phyloP scores from a whole-genome alignment of 2,329 filamentous ascomycete species.

The Stachybotrys chartarum region DNA sequence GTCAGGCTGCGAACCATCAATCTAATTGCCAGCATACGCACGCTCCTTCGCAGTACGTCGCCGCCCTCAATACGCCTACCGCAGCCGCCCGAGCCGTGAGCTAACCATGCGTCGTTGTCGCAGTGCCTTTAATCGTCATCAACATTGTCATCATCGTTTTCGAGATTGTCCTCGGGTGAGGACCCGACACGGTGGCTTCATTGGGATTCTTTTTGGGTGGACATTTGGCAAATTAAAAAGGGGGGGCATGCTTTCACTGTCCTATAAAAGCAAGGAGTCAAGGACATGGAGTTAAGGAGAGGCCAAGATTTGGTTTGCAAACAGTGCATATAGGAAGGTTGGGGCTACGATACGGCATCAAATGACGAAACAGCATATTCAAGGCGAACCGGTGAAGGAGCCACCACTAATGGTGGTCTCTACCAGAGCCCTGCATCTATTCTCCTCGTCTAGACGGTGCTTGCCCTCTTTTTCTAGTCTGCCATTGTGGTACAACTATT shows the following conservation, averaged over 20 bases:
- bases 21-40: constrained; percentile 82
- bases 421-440: not conserved
- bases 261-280: not conserved
- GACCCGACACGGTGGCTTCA: not conserved
- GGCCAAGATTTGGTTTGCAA: not conserved
- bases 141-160: constrained; percentile 81
- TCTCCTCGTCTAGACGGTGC: not conserved
- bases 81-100: not conserved
- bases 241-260: not conserved
- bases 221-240: not conserved
- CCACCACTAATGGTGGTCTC: not conserved
- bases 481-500: not conserved
- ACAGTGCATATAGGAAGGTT: too few relatives aligned
- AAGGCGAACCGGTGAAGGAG: not conserved
- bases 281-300: not conserved
- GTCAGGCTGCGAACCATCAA: constrained; percentile 84
- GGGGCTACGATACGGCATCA: too few relatives aligned
- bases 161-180: constrained; percentile 67
- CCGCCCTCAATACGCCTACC: not conserved
- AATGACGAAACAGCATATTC: too few relatives aligned
- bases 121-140: constrained; percentile 78
- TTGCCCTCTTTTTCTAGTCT: not conserved
- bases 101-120: constrained; percentile 33
- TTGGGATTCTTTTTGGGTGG: too few relatives aligned
- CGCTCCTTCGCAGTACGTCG: constrained; percentile 75